phyloP scores from a whole-genome alignment of 768 basidiomycete species.

The Boletus tylopilopsis region DNA sequence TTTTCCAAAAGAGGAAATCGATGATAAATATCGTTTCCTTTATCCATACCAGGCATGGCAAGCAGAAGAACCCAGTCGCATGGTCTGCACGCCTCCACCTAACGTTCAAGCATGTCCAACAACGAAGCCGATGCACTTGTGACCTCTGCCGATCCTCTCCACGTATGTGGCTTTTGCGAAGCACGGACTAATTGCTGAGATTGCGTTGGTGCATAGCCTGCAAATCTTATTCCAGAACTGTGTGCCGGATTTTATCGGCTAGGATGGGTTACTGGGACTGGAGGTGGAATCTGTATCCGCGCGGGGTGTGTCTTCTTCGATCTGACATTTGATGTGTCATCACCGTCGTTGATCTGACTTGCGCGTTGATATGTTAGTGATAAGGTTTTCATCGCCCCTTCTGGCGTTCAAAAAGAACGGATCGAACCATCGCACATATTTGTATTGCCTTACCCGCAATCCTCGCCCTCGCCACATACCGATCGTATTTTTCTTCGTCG shows the following conservation, averaged over 20 bases:
- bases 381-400: conserved; percentile 83
- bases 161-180: conserved; percentile 38
- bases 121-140: conserved; percentile 47
- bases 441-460: conserved; percentile 76
- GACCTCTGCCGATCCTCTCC: conserved; percentile 55
- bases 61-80: not conserved
- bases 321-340: not conserved
- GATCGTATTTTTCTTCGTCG: conserved; percentile 77
- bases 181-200: not conserved
- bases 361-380: conserved; percentile 42
- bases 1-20: too few relatives aligned
- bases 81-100: too few relatives aligned
- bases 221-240: conserved; percentile 86
- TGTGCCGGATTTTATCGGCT: conserved; percentile 81
- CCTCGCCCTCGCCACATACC: conserved; percentile 51
- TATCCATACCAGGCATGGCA: not conserved
- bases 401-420: conserved; percentile 88
- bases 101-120: conserved; percentile 15
- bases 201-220: conserved; percentile 50
- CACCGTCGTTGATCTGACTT: not conserved
- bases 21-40: too few relatives aligned
- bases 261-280: conserved; percentile 93
- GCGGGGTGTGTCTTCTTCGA: conserved; percentile 44
- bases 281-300: conserved; percentile 76
- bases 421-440: conserved; percentile 84